Conservation (phyloP, 2,329 filamentous ascomycete genomes). For the Penicillium expansum region DNA sequence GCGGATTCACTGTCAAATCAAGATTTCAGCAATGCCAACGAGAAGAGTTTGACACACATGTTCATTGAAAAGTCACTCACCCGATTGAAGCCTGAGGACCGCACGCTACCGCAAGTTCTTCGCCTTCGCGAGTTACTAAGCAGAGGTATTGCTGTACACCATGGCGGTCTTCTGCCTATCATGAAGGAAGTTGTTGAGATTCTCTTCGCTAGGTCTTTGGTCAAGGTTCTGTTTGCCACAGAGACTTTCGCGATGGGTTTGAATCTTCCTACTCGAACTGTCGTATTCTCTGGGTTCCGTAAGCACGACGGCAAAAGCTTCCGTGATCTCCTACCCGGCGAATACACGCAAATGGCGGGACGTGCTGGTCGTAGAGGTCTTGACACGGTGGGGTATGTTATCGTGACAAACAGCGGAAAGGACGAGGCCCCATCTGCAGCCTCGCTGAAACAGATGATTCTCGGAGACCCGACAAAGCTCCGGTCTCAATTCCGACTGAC, state of each 20-base stretch:
- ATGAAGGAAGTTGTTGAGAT: conserved; percentile 98
- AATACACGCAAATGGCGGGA: conserved; percentile 99
- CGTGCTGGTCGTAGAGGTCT: conserved; percentile 89
- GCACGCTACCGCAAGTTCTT: conserved; percentile 86
- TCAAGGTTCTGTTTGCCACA: conserved; percentile 95
- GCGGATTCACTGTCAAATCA: conserved; percentile 92
- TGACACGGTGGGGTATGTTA: conserved; percentile 88
- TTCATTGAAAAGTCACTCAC: conserved; percentile 94
- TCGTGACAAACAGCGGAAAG: conserved; percentile 76
- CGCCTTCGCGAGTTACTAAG: conserved; percentile 79
- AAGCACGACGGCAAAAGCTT: conserved; percentile 95
- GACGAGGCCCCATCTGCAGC: conserved; percentile 85
- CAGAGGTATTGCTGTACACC: conserved; percentile 91
- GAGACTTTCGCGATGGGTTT: conserved; percentile 99
- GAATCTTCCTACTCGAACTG: conserved; percentile 90
- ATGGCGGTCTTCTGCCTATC: conserved; percentile 89
- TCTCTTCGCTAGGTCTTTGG: conserved; percentile 87
- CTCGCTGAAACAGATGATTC: conserved; percentile 86
- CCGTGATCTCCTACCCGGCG: conserved; percentile 84
- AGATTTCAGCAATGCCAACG: conserved; percentile 86
- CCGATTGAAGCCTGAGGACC: conserved; percentile 83
- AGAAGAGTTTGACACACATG: conserved; percentile 98
- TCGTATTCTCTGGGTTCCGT: conserved; percentile 94
- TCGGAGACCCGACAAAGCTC: conserved; percentile 91
- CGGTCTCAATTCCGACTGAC: conserved; percentile 94